Base-by-base conservation (phyloP, 345 rosid genomes). In the Brassica incana region DNA sequence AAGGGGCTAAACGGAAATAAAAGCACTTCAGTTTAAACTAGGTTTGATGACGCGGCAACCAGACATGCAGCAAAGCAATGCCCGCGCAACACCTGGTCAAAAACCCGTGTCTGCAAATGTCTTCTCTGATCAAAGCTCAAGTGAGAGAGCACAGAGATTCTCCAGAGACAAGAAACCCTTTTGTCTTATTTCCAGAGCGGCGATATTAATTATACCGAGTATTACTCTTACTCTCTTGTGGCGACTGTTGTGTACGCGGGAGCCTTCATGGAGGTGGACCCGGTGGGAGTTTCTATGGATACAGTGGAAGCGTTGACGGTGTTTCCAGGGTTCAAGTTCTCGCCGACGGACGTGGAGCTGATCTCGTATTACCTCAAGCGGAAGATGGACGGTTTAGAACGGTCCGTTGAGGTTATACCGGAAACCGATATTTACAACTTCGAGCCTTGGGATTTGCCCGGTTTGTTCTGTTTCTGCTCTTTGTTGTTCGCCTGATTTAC, bases 381-480 rank as follows among this genome's bases (percentile, higher is more conserved):
- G 87, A 94, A 92, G 92, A 68, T 90, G 73, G 92, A 92, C 5
- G 97, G 98, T 3, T 69, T 71, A 5, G 95, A 90, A 48, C 83
- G 81, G 60, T 86, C 90, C 71, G 91, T 90, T 0, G 97, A 89
- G 82, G 86, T 92, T 65, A 89, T 94, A 78, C 27, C 94, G 4
- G 89, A 90, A 60, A 74, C 86, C 32, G 97, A 91, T 8, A 85
- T 94, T 73, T 91, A 90, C 82, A 84, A 79, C 43, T 65, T 82
- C 54, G 97, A 92, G 86, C 97, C 98, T 1, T 91, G 98, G 97
- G 97, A 92, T 78, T 86, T 95, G 35, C 99, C 97, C 16, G 97
- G 97, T 94, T 45, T 0, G 78, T 23, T 69, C 14, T 29, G 32
- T 12, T 38, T 61, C 38, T 59, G 2, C 30, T 29, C 14, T 36